Evolutionary conservation across 208 protist genomes (phyloP).

Genomic region (Wallacemonas rigidus): DNA sequence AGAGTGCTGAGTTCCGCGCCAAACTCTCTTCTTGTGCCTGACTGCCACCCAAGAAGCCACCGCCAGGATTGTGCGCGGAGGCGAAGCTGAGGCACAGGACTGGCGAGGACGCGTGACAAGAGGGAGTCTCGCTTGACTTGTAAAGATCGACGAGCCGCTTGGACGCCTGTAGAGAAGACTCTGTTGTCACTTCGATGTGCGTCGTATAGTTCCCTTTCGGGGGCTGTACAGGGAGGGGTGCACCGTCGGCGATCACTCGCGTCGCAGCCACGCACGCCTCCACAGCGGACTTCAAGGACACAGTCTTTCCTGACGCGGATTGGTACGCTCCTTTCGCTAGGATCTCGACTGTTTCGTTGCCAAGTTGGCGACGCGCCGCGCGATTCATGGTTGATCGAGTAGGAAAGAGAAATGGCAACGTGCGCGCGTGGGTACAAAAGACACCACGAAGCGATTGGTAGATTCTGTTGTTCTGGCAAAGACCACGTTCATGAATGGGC

Average conservation of each 20-base stretch:
- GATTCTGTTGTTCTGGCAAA: neutral
- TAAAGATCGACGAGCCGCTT: constrained; percentile 19
- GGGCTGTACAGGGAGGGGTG: neutral
- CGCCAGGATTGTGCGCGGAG: constrained; percentile 26
- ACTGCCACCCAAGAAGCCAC: constrained; percentile 23
- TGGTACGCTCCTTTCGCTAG: constrained; percentile 22
- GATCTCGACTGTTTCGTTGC: constrained; percentile 22
- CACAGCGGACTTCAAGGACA: constrained; percentile 1
- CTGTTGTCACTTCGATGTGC: constrained; percentile 22
- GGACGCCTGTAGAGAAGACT: constrained; percentile 21
- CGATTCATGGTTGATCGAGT: constrained; percentile 18
- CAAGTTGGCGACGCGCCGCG: constrained; percentile 13
- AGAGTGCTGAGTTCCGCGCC: constrained; percentile 21
- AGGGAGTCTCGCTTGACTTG: neutral
- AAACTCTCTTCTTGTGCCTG: constrained; percentile 29
- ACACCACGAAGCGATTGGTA: neutral
- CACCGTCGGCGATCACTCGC: constrained; percentile 13
- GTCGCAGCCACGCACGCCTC: constrained; percentile 1
- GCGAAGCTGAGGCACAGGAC: constrained; percentile 27
- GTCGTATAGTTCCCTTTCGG: neutral
- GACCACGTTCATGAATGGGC: too few relatives aligned
- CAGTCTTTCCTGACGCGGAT: constrained; percentile 19
- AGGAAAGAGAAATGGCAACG: neutral
- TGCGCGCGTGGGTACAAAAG: too few relatives aligned
- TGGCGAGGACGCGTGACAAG: neutral